Evolutionary conservation across 1,284 basidiomycete species (phyloP), one percentile per base, ranked within the genome.

Genomic region (Ganoderma lingzhi): DNA sequence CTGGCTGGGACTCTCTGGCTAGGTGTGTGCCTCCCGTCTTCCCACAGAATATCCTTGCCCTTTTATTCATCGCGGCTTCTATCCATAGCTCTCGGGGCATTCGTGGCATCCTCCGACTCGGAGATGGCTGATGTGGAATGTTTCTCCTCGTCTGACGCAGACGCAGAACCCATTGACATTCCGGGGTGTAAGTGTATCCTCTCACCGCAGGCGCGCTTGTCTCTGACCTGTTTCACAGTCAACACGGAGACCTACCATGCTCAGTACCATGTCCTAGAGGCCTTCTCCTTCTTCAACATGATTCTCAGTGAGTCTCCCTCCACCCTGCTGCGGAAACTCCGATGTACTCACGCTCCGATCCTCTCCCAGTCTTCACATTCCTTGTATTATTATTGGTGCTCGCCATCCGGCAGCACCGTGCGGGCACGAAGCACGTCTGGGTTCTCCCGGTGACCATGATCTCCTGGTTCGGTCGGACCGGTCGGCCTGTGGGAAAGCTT

Each of bases 41-140:
- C 53, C 15, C 58, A 45, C 44, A 48, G 14, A 42, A 42, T 60
- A 32, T 45, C 28, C 35, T 30, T 15, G 39, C 55, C 35, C 44
- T 30, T 51, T 37, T 41, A 39, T 55, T 67, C 28, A 63, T 32
- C 23, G 42, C 60, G 32, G 41, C 42, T 60, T 51, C 10, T 48
- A 59, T 62, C n/a, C 69, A 45, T 74, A 93, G 93, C 91, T 70
- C 87, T 94, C 68, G 92, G 91, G 65, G 85, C 88, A 30, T 93
- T 90, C 77, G 81, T 93, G 64, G 86, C 86, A 56, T 89, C 89
- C 58, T 93, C 93, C 35, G 88, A 89, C 73, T 88, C 91, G 30
- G 89, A 92, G 77, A 84, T 86, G 73, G 93, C 93, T 32, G 90
- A 93, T 76, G 93, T 94, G 28, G 92, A 94, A 79, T 94, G 93